Conservation (phyloP, 768 basidiomycete species). For the Trametes villosa region DNA sequence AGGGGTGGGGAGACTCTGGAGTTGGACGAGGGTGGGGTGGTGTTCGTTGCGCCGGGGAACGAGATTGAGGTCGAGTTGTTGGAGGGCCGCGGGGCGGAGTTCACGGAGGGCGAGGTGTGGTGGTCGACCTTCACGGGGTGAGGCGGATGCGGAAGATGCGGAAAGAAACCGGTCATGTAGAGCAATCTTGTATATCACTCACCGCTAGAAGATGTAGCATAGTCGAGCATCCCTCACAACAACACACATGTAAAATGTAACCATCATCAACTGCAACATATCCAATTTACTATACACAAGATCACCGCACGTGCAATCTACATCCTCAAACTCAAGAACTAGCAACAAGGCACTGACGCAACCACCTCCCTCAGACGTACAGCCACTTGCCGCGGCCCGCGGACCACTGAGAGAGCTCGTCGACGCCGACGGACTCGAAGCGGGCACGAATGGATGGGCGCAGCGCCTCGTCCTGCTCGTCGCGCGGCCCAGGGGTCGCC, state of each 20-base stretch:
- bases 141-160: not conserved
- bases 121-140: slow-evolving; percentile 28
- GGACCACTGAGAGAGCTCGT: slow-evolving; percentile 58
- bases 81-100: slow-evolving; percentile 14
- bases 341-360: not conserved
- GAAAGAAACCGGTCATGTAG: not conserved
- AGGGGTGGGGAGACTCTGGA: slow-evolving; percentile 19
- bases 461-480: slow-evolving; percentile 6
- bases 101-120: slow-evolving; percentile 32
- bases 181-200: not conserved
- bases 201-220: too few relatives aligned
- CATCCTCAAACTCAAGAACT: not conserved
- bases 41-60: slow-evolving; percentile 29
- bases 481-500: slow-evolving; percentile 32
- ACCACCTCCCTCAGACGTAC: slow-evolving; percentile 48
- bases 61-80: slow-evolving; percentile 24
- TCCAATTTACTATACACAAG: too few relatives aligned
- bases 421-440: slow-evolving; percentile 48
- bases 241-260: too few relatives aligned
- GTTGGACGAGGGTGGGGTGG: slow-evolving; percentile 27
- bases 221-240: too few relatives aligned
- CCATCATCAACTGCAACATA: too few relatives aligned
- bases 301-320: too few relatives aligned
- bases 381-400: slow-evolving; percentile 59
- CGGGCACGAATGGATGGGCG: slow-evolving; percentile 34